Evolutionary conservation across 495 filamentous ascomycete species (phyloP).

Genomic region (Penicillium canescens): DNA sequence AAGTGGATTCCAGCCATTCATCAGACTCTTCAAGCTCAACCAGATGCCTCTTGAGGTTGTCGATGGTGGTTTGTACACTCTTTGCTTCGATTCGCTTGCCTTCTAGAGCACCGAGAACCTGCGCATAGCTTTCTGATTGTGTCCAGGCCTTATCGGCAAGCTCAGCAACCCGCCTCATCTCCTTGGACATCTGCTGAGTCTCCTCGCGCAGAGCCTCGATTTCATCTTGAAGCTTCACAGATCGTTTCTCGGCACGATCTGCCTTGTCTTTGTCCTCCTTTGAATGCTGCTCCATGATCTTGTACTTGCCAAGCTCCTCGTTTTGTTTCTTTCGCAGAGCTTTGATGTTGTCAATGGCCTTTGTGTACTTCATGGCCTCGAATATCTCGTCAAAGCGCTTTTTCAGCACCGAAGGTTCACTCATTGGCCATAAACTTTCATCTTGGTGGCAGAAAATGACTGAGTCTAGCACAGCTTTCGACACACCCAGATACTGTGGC

Average conservation of each 20-base stretch:
- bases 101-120: slow-evolving; percentile 68
- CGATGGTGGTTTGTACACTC: slow-evolving; percentile 62
- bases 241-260: slow-evolving; percentile 66
- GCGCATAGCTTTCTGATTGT: slow-evolving; percentile 60
- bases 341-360: slow-evolving; percentile 94
- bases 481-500: slow-evolving; percentile 87
- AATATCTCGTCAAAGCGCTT: slow-evolving; percentile 97
- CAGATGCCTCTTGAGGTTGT: slow-evolving; percentile 68
- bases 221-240: slow-evolving; percentile 64
- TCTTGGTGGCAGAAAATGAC: slow-evolving; percentile 99
- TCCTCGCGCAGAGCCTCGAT: slow-evolving; percentile 67
- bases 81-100: slow-evolving; percentile 72
- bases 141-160: slow-evolving; percentile 60
- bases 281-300: slow-evolving; percentile 70
- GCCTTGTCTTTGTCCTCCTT: slow-evolving; percentile 87
- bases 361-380: slow-evolving; percentile 93
- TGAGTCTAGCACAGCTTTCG: slow-evolving; percentile 81
- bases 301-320: slow-evolving; percentile 67
- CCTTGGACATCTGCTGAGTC: slow-evolving; percentile 52
- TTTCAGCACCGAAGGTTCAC: slow-evolving; percentile 79
- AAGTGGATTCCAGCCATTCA: slow-evolving; percentile 68
- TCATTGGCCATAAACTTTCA: slow-evolving; percentile 97
- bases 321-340: slow-evolving; percentile 77
- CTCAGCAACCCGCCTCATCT: slow-evolving; percentile 55
- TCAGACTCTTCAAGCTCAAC: slow-evolving; percentile 77